A percentile compares a stretch with the other conserved stretches of the same genome.
Evolutionary conservation across 257 asterid species (phyloP).

Genomic region (Nicotiana tabacum): DNA sequence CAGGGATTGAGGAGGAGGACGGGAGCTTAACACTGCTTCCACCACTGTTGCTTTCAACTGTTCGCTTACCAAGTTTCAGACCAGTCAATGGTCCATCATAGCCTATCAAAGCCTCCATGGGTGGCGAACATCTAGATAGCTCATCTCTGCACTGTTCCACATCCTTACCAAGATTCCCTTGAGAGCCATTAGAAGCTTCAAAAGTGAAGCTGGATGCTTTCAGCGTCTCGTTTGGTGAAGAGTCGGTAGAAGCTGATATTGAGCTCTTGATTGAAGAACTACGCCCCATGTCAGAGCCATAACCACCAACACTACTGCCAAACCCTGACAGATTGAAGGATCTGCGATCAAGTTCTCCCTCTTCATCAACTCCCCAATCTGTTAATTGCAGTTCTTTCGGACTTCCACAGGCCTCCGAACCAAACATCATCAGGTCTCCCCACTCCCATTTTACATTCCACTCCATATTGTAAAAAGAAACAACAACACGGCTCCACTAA

Average conservation of each 20-base stretch:
- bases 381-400: conserved; percentile 51
- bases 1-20: conserved; percentile 34
- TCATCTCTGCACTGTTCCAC: conserved; percentile 10
- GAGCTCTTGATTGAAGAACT: conserved; percentile 68
- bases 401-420: conserved; percentile 47
- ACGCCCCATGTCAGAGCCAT: conserved; percentile 53
- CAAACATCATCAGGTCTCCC: conserved; percentile 42
- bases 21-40: conserved; percentile 42
- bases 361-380: conserved; percentile 60
- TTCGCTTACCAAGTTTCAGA: conserved; percentile 75
- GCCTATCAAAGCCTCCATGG: conserved; percentile 43
- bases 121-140: conserved; percentile 31
- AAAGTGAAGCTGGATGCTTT: conserved; percentile 41
- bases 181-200: conserved; percentile 30
- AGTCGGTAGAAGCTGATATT: conserved; percentile 59
- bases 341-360: conserved; percentile 49
- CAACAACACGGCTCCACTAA: conserved; percentile 17
- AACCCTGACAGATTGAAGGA: conserved; percentile 55
- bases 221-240: conserved; percentile 42
- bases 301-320: conserved; percentile 40
- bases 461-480: conserved; percentile 56
- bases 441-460: conserved; percentile 68
- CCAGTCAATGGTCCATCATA: conserved; percentile 52
- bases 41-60: conserved; percentile 52
- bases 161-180: conserved; percentile 19